Evolutionary conservation across 139 green algal species (phyloP), one percentile per base, ranked within the genome.

Genomic region (Picochlorum sp.): DNA sequence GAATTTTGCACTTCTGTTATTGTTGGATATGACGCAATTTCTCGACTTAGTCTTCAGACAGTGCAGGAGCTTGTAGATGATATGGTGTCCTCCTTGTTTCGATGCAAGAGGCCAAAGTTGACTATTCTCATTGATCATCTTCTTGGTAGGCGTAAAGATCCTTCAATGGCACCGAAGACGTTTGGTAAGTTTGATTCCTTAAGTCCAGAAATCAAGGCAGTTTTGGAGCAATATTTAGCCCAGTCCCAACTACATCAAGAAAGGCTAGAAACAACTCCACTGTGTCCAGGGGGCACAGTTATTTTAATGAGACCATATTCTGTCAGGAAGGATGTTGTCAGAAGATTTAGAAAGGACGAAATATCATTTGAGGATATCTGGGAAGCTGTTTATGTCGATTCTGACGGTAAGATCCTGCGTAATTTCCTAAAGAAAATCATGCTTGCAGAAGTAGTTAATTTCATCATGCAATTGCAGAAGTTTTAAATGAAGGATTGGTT

Each of bases 11-110:
- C 70, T 3, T 65, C 54, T 32, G 65, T 79, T 30, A 61, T 82
- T 24, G 59, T 67, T 5, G 81, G 78, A 44, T 73, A 72, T 47
- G 78, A 84, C 51, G 70, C 72, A 61, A 77, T 85, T n/a, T 79
- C 81, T 10, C 68, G 81, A 22, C 67, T 89, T 22, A 76, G 70
- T 13, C 50, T 79, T 1, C 33, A 50, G 18, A 60, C 55, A 41
- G 77, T 76, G 37, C 59, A 76, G n/a, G 66, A 70, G 35, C 51
- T 77, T 33, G 52, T 73, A 8, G 70, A 80, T 43, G 70, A 79
- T 25, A 81, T 84, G 69, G 59, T 82, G 45, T 29, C 57, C n/a
- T 64, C 69, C 5, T 66, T 61, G 5, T 32, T 51, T n/a, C 61
- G 64, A n/a, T 84, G 76, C 67, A 65, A 64, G 36, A 39, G 59